Percentiles rank a stretch among this genome's conserved stretches.
phyloP scores from a whole-genome alignment of 257 asterid species.

The Lithospermum erythrorhizon region DNA sequence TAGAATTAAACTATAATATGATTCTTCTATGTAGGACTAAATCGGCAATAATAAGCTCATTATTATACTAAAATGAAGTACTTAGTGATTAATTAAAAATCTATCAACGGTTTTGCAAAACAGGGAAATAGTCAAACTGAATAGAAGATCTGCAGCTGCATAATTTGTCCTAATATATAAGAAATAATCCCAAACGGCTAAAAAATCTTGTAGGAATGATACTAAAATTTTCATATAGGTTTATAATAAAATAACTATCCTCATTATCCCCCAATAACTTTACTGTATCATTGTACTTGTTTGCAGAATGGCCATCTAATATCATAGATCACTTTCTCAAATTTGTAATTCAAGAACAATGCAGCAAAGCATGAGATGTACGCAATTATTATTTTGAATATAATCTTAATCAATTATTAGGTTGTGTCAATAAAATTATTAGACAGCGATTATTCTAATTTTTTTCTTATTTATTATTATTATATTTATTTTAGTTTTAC shows the following conservation, averaged over 20 bases:
- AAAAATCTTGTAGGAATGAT: too few species aligned
- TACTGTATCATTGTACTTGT: slow-evolving; percentile 11
- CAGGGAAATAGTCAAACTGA: not conserved
- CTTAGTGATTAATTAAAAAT: too few species aligned
- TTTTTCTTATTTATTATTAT: too few species aligned
- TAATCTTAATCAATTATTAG: too few species aligned
- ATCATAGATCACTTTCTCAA: slow-evolving; percentile 3
- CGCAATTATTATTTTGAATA: slow-evolving; percentile 23
- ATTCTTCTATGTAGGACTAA: too few species aligned
- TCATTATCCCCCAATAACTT: not conserved
- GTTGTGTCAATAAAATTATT: too few species aligned
- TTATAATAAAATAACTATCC: too few species aligned
- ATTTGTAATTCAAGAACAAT: slow-evolving; percentile 22
- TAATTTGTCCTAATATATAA: not conserved
- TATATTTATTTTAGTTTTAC: too few species aligned
- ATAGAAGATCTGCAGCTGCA: not conserved
- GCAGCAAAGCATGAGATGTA: slow-evolving; percentile 37
- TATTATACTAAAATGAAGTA: too few species aligned
- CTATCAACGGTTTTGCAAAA: not conserved
- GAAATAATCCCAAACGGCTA: not conserved
- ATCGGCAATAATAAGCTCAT: too few species aligned
- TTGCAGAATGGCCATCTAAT: slow-evolving; percentile 31
- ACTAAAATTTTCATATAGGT: not conserved
- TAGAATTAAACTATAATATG: too few species aligned
- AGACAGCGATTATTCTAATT: too few species aligned